phyloP scores from a whole-genome alignment of 306 rosid genomes.

The Medicago arabica region DNA sequence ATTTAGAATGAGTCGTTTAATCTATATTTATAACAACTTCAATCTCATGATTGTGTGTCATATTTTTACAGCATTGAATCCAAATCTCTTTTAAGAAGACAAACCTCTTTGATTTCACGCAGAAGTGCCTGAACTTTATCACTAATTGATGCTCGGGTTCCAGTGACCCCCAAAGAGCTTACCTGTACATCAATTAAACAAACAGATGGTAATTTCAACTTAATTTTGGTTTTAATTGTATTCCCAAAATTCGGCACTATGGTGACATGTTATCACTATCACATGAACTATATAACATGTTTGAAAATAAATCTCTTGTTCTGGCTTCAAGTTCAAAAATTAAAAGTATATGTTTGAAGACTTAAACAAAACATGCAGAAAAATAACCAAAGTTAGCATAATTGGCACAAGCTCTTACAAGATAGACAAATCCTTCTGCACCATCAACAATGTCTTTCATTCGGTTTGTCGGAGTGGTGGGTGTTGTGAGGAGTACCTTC shows the following conservation, averaged over 20 bases:
- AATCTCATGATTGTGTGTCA: not conserved
- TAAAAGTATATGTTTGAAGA: not conserved
- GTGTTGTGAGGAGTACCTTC: conserved; percentile 91
- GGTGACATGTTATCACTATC: not conserved
- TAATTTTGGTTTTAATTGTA: too few relatives aligned
- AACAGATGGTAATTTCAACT: not conserved
- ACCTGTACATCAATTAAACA: conserved; percentile 65
- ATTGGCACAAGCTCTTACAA: conserved; percentile 57
- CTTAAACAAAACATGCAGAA: not conserved
- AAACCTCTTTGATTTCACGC: conserved; percentile 80
- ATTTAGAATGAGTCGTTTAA: not conserved
- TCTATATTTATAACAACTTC: not conserved
- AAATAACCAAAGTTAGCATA: not conserved
- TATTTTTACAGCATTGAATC: not conserved
- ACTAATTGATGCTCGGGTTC: conserved; percentile 84
- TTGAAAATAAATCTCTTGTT: too few relatives aligned
- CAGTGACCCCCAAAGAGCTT: conserved; percentile 91
- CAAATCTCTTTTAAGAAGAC: conserved; percentile 8
- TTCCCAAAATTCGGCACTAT: too few relatives aligned
- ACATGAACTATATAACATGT: too few relatives aligned
- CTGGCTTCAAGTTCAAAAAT: not conserved
- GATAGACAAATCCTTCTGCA: conserved; percentile 84
- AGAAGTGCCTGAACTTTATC: conserved; percentile 65
- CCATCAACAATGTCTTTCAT: conserved; percentile 90
- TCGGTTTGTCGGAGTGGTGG: conserved; percentile 77